These are phyloP conservation scores for Erigeron philadelphicus DNA, from an alignment of 140 eudicot genomes.

Conservation along the genomic window DNA sequence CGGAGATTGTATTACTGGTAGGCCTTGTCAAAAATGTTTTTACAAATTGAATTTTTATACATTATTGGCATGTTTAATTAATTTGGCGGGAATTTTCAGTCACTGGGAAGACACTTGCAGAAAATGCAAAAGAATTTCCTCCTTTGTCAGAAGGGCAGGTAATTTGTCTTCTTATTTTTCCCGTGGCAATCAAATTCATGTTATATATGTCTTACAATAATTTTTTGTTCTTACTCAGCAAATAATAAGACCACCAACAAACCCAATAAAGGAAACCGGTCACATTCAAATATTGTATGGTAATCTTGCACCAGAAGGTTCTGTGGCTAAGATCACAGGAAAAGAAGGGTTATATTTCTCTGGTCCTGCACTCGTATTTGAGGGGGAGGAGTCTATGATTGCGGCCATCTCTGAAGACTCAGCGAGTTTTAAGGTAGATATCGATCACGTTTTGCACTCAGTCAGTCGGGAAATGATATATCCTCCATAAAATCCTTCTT, in stretches of 20 bases:
- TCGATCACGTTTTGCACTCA: not conserved
- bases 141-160: slow-evolving; percentile 90
- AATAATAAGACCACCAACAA: slow-evolving; percentile 76
- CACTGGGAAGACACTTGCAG: slow-evolving; percentile 89
- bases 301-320: slow-evolving; percentile 96
- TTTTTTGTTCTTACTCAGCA: slow-evolving; percentile 45
- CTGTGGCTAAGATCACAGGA: slow-evolving; percentile 98
- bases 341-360: slow-evolving; percentile 95
- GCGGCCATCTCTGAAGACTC: slow-evolving; percentile 85
- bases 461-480: too few species aligned
- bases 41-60: not conserved
- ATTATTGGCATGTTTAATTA: not conserved
- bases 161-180: not conserved
- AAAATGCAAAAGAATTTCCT: slow-evolving; percentile 77
- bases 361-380: slow-evolving; percentile 93
- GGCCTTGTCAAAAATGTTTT: slow-evolving; percentile 1
- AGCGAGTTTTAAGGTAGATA: slow-evolving; percentile 64
- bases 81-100: slow-evolving; percentile 41
- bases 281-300: slow-evolving; percentile 81
- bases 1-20: slow-evolving; percentile 97
- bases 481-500: too few species aligned
- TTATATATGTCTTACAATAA: not conserved
- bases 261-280: slow-evolving; percentile 89
- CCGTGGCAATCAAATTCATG: not conserved
- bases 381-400: slow-evolving; percentile 97